Evolutionary conservation across 225 moss, liverwort and hornwort species (phyloP), one percentile per base, ranked within the genome.

Genomic region (Bryum argenteum): DNA sequence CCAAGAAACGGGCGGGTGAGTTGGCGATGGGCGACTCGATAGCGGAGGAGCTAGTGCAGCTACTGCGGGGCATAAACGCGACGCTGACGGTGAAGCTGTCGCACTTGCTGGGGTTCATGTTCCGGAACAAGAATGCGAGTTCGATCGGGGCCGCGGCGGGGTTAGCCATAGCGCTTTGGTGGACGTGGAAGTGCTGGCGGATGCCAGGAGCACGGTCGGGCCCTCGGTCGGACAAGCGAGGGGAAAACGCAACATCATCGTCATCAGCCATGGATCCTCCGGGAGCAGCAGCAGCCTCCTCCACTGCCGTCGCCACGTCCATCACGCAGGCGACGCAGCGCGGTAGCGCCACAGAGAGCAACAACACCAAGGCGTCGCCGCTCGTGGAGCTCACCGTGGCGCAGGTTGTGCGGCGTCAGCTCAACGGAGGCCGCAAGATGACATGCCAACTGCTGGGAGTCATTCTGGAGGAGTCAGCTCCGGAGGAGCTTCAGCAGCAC

Each of bases 351-450:
- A 74, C 80, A 15, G 89, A 90, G 74, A 86, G 80, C 54, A 71
- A 79, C 26, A 26, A 26, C 26, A 26, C 2, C 26, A 33, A 33
- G 33, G 33, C 33, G 33, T 33, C 33, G 59, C 23, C 66, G 48
- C 15, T 48, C 20, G 26, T 72, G 21, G 45, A 79, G 84, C 87
- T 90, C 9, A 89, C 89, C 0, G 72, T 92, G n/a, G 44, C 87
- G 4, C 90, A 91, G 72, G 78, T 85, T 62, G 92, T 95, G 79
- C 89, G 90, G 73, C 83, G 81, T 45, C 90, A 91, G 81, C 77
- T 95, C 59, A 88, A 95, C 37, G 92, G 94, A 44, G 92, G 90
- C 54, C 84, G 92, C 76, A 95, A 92, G 80, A 90, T 95, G 92
- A 92, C 94, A 11, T 78, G 88, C 61, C 90, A 89, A 82, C 71